Base-by-base conservation (phyloP, 2,329 filamentous ascomycete species). In the Colletotrichum orbiculare region DNA sequence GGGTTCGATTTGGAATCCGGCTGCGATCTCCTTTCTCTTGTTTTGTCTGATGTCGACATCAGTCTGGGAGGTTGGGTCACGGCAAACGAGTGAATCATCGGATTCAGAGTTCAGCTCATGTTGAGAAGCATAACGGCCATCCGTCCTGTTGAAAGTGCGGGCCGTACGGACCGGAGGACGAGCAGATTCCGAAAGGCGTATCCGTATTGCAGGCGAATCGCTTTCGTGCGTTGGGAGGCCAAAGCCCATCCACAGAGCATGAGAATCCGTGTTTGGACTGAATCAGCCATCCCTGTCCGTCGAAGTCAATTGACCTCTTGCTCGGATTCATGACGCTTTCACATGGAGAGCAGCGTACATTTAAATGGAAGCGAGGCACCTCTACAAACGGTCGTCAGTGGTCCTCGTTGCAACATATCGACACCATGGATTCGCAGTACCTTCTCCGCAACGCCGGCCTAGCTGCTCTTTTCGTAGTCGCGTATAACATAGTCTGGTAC, bases 221-320 rank as follows among this genome's bases (percentile, higher is more conserved):
- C 35, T 58, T 35, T 46, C 47, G 46, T 47, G 41, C 47, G 41
- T n/a, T 55, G 39, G 46, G 46, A 62, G 45, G 39, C 12, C 34
- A 25, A 43, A 8, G 45, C 33, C 46, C 41, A 46, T 8, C 17
- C 17, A 9, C 10, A 10, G 49, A 62, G 62, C 62, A 65, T 56
- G 41, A 62, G 47, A 49, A 33, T n/a, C n/a, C 41, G 25, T 17
- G 46, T 62, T 65, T 55, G 46, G 52, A 12, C 35, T 55, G 39
- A n/a, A 45, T 45, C 46, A 12, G n/a, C 52, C 57, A 65, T 62
- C 62, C 62, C 46, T 65, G 57, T 37, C 35, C 38, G 12, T n/a
- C 35, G 45, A n/a, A 56, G 52, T 52, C 57, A 41, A 37, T 56
- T 56, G 50, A 37, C 39, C 15, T 33, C 33, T 43, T 38, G n/a